Percentiles rank a stretch among this genome's conserved stretches.
These are phyloP conservation scores for Xylaria hypoxylon DNA, from an alignment of 2,329 filamentous ascomycete species.

Conservation along the genomic window DNA sequence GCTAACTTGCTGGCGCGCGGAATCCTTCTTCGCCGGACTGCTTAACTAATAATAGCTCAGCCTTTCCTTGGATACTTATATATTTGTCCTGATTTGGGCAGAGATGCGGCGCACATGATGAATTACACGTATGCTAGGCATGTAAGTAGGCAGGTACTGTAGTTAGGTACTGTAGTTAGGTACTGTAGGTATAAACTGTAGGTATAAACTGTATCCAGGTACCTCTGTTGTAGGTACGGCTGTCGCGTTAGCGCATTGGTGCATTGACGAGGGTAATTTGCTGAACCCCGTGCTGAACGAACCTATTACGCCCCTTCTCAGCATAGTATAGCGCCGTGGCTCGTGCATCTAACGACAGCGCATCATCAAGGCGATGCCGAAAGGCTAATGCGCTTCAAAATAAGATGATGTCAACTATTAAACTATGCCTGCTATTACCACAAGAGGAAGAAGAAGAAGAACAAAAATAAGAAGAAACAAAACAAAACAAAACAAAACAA, in stretches of 20 bases:
- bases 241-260: constrained; percentile 45
- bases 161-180: too few relatives aligned
- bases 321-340: constrained; percentile 33
- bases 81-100: neutral
- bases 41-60: neutral
- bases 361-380: constrained; percentile 37
- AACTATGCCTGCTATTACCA: neutral
- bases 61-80: neutral
- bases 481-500: too few relatives aligned
- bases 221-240: constrained; percentile 19
- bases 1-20: neutral
- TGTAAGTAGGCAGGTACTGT: neutral
- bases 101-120: too few relatives aligned
- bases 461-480: neutral
- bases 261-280: constrained; percentile 49
- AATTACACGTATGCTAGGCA: neutral
- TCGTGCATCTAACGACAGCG: constrained; percentile 33
- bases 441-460: neutral
- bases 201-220: too few relatives aligned
- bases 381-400: constrained; percentile 9
- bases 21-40: neutral
- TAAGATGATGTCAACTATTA: constrained; percentile 15
- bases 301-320: constrained; percentile 40
- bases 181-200: too few relatives aligned
- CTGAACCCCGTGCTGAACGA: constrained; percentile 20